Base-by-base conservation (phyloP, 768 basidiomycete genomes). In the Cystobasidiopsis lactophilus region DNA sequence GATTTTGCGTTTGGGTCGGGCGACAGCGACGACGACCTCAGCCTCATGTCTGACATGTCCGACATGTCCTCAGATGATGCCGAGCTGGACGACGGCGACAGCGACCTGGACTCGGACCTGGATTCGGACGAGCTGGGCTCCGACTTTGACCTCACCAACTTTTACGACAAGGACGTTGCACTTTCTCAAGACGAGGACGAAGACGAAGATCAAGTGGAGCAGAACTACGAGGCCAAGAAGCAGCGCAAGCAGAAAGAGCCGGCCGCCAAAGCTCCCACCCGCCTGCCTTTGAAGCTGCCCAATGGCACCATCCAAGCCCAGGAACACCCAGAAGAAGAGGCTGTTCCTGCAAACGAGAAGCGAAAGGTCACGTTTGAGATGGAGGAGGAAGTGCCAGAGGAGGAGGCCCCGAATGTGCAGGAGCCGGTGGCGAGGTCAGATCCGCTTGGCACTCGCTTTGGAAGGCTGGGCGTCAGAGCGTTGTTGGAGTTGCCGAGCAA, bases 391-490 rank as follows among this genome's bases (percentile, higher is more conserved):
- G 39, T 10, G 27, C 43, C 52, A 27, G 50, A 40, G 3, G 46
- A 55, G 43, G 47, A 43, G 16, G 54, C 49, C 45, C 38, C 43
- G 24, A 24, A 11, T 11, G 19, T 4, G 18, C 54, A 33, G 3
- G 38, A 39, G 31, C 19, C 13, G 3, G 45, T 33, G 26, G 37
- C 48, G 11, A 55, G 50, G 40, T 19, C 46, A 2, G 48, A 63
- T 35, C 60, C 60, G 40, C 40, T 60, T 1, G 85, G 83, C 13
- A 79, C 83, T 57, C 76, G 86, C 30, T 85, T 86, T 59, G 88
- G 88, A n/a, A 75, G 85, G 26, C 75, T 74, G 18, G 80, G 84
- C 3, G 77, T 91, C 13, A 67, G 75, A 29, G 78, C 80, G 57
- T 72, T 89, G 41, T 69, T 91, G 37, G 67, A 69, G 39, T 79